Evolutionary conservation across 2,329 filamentous ascomycete genomes (phyloP).

Genomic region (Cylindrodendrum hubeiense): DNA sequence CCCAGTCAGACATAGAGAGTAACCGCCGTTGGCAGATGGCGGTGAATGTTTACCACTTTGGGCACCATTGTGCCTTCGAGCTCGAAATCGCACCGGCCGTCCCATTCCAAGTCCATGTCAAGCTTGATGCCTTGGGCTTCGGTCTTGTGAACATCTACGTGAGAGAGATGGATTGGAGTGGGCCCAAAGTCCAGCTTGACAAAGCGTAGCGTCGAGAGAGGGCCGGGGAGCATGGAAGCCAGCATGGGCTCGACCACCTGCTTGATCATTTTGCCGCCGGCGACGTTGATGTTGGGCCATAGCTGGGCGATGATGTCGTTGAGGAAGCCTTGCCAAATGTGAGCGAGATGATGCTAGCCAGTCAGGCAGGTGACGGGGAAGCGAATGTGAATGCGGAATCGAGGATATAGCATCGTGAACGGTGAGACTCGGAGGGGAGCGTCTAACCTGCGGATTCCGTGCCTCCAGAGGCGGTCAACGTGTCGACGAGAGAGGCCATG

Average conservation of each 20-base stretch:
- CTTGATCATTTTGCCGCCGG: conserved; percentile 40
- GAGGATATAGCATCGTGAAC: not conserved
- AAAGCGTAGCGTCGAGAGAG: conserved; percentile 37
- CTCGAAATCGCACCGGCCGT: conserved; percentile 41
- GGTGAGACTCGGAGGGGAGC: not conserved
- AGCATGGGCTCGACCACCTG: conserved; percentile 42
- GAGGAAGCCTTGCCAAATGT: conserved; percentile 37
- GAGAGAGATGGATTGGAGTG: conserved; percentile 34
- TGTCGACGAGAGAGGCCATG: conserved; percentile 39
- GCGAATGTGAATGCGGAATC: conserved; percentile 1
- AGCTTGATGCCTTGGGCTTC: conserved; percentile 41
- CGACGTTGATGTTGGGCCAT: conserved; percentile 45
- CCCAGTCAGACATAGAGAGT: not conserved
- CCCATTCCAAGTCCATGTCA: conserved; percentile 42
- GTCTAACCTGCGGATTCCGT: conserved; percentile 40
- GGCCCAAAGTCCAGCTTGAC: conserved; percentile 40
- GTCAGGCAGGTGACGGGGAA: not conserved
- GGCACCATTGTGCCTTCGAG: conserved; percentile 42
- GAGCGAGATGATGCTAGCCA: conserved; percentile 11
- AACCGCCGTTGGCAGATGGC: not conserved
- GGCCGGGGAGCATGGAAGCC: conserved; percentile 38
- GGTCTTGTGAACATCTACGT: conserved; percentile 43
- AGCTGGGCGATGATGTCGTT: conserved; percentile 43
- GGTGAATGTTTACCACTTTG: conserved; percentile 33
- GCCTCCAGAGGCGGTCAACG: conserved; percentile 42